phyloP scores from a whole-genome alignment of 305 asterid genomes.

The Andrographis paniculata region DNA sequence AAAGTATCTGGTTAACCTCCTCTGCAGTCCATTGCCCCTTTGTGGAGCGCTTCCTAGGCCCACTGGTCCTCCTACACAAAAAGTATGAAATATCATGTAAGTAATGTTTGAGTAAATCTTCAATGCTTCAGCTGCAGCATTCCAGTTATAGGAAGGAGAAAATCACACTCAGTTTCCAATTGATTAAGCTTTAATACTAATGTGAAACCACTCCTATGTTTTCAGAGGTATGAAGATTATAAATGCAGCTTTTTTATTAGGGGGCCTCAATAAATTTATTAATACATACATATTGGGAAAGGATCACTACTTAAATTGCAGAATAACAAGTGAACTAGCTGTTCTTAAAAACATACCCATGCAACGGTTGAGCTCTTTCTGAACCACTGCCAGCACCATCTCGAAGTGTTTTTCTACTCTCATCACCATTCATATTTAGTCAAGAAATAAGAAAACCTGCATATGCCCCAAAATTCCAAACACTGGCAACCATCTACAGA shows the following conservation, averaged over 20 bases:
- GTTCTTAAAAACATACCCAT: conserved; percentile 48
- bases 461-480: conserved; percentile 37
- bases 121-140: not conserved
- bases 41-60: conserved; percentile 97
- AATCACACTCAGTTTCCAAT: not conserved
- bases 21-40: conserved; percentile 99
- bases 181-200: conserved; percentile 1
- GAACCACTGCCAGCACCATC: conserved; percentile 40
- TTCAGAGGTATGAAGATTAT: not conserved
- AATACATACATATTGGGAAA: not conserved
- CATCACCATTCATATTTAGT: conserved; percentile 68
- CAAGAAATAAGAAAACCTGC: conserved; percentile 31
- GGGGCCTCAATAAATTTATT: conserved; percentile 1
- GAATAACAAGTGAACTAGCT: not conserved
- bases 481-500: conserved; percentile 37
- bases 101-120: not conserved
- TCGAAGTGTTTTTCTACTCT: conserved; percentile 31
- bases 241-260: not conserved
- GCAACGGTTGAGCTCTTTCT: conserved; percentile 57
- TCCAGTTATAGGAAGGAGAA: not conserved
- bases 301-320: conserved; percentile 5
- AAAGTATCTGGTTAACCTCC: conserved; percentile 50
- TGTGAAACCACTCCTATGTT: conserved; percentile 6
- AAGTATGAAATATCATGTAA: conserved; percentile 2
- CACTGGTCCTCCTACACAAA: conserved; percentile 71